phyloP scores from a whole-genome alignment of 73 alveolate species.

The Blepharisma stoltei region DNA sequence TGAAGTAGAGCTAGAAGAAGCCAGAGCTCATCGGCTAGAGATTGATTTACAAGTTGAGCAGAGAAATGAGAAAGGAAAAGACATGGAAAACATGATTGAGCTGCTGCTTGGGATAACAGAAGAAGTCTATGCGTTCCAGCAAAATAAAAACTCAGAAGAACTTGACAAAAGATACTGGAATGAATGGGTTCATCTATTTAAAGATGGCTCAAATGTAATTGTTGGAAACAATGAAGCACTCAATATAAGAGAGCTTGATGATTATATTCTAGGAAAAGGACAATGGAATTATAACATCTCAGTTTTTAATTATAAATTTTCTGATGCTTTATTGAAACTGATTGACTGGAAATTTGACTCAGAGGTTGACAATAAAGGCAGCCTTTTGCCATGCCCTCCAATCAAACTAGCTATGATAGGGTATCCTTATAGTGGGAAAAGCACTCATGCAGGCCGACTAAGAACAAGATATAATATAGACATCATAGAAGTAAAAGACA shows the following conservation, averaged over 20 bases:
- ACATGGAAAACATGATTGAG: constrained; percentile 67
- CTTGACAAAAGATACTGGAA: constrained; percentile 82
- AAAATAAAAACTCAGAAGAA: constrained; percentile 83
- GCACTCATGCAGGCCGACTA: constrained; percentile 71
- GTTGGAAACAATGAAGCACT: constrained; percentile 45
- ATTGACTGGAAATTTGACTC: constrained; percentile 32
- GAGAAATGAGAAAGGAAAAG: constrained; percentile 67
- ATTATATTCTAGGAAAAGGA: constrained; percentile 62
- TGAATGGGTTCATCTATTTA: constrained; percentile 90
- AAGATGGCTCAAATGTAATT: constrained; percentile 45
- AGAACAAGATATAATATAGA: constrained; percentile 48
- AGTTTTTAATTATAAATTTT: constrained; percentile 36
- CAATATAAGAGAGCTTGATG: constrained; percentile 58
- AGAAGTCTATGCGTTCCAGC: constrained; percentile 83
- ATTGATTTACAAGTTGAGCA: constrained; percentile 41
- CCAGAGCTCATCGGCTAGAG: neutral
- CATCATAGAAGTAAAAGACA: constrained; percentile 35
- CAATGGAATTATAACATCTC: constrained; percentile 57
- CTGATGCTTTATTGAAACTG: constrained; percentile 35
- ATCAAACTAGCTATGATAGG: constrained; percentile 86
- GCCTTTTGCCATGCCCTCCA: constrained; percentile 44
- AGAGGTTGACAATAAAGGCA: neutral
- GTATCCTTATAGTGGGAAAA: constrained; percentile 90
- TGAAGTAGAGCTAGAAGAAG: constrained; percentile 29
- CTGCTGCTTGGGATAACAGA: constrained; percentile 89